Conservation (phyloP, 2,329 filamentous ascomycete species). For the Aspergillus sp. region DNA sequence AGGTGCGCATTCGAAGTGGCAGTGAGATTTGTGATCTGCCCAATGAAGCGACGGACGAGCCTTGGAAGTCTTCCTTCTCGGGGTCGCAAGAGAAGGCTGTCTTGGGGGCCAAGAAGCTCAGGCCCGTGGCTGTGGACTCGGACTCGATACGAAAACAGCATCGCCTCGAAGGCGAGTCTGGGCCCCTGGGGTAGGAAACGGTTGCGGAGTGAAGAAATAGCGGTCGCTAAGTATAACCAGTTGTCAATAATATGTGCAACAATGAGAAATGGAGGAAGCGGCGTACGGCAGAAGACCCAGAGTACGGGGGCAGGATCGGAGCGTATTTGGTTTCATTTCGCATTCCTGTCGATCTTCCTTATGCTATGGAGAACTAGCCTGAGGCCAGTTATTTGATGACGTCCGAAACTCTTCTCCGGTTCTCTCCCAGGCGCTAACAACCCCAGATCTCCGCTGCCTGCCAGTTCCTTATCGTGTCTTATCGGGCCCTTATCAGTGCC, state of each 20-base stretch:
- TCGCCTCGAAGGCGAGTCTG: neutral
- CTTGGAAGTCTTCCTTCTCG: no score
- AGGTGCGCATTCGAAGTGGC: conserved; percentile 7
- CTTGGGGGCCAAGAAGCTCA: neutral
- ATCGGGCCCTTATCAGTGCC: neutral
- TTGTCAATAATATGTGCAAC: neutral
- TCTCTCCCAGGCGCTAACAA: neutral
- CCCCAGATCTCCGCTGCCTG: conserved; percentile 3
- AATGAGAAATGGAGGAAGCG: neutral
- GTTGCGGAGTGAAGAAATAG: neutral
- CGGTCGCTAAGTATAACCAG: neutral
- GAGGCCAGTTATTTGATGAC: neutral
- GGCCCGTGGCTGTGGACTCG: conserved; percentile 1
- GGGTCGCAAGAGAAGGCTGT: neutral
- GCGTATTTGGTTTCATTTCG: neutral
- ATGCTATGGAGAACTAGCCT: no score
- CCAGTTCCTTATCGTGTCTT: neutral
- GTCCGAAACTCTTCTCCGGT: neutral
- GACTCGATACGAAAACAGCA: neutral
- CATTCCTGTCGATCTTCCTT: neutral
- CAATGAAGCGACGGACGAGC: conserved; percentile 5
- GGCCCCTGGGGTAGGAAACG: no score
- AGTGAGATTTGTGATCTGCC: conserved; percentile 15
- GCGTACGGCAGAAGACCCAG: neutral
- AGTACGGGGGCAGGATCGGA: neutral